phyloP scores from a whole-genome alignment of 2,329 filamentous ascomycete species.

The Neurospora crassa region DNA sequence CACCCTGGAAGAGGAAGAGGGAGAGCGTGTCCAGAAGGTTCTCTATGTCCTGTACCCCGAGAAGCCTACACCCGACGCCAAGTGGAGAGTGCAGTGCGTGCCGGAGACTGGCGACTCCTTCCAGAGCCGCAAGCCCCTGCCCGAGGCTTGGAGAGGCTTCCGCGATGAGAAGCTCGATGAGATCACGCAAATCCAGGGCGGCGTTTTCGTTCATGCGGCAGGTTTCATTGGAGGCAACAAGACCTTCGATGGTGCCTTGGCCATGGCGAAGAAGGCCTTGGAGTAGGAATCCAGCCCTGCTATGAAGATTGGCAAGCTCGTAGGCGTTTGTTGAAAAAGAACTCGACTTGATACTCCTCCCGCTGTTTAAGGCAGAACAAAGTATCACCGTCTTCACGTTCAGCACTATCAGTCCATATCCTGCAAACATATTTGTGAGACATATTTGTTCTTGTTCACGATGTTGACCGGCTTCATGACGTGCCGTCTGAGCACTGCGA shows the following conservation, averaged over 20 bases:
- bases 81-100: slow-evolving; percentile 94
- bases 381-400: neutral
- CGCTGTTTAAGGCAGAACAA: neutral
- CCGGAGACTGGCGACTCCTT: slow-evolving; percentile 78
- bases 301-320: neutral
- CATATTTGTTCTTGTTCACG: neutral
- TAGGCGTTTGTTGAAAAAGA: neutral
- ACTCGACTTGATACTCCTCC: neutral
- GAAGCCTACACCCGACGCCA: slow-evolving; percentile 60
- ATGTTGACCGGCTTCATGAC: neutral
- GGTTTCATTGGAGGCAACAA: slow-evolving; percentile 96
- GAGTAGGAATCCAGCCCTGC: slow-evolving; percentile 19
- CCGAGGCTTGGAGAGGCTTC: slow-evolving; percentile 85
- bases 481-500: neutral
- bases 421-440: neutral
- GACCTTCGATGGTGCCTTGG: slow-evolving; percentile 77
- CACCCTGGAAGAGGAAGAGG: slow-evolving; percentile 60
- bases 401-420: neutral
- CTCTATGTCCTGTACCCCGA: slow-evolving; percentile 91
- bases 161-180: slow-evolving; percentile 76
- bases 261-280: slow-evolving; percentile 74
- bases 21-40: slow-evolving; percentile 42
- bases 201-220: slow-evolving; percentile 87
- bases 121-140: slow-evolving; percentile 81
- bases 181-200: slow-evolving; percentile 58